Evolutionary conservation across 2,329 filamentous ascomycete genomes (phyloP), one percentile per base, ranked within the genome.

Genomic region (Colletotrichum siamense): DNA sequence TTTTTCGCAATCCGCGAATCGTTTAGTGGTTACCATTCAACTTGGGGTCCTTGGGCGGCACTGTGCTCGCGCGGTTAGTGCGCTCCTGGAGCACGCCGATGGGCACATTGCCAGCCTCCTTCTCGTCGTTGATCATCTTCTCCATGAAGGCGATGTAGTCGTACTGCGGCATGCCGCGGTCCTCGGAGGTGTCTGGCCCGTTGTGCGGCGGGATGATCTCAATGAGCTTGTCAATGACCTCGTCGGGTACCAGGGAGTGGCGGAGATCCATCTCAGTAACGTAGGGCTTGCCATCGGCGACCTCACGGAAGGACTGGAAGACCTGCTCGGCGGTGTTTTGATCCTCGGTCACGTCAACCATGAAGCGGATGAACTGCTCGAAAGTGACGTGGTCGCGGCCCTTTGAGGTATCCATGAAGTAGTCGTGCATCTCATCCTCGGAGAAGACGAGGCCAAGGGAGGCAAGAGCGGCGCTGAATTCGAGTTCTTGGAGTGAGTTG

Each of bases 131-230:
- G 77, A 96, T 95, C 86, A 97, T 89, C 82, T 94, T 94, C 85
- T 98, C 94, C 97, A 99, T 99, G 84, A 99, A 99, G 78, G 92
- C 93, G 79, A 99, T 96, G 87, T 99, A 99, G 86, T 99, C 97
- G 84, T 94, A 99, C 85, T 99, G 98, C 49, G 94, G 92, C 82
- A 95, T 86, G 68, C 96, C 94, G 71, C 96, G 90, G 84, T 99
- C 97, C 82, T 95, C 93, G 73, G 95, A 92, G 85, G 96, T 90
- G 84, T 98, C 96, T 4, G 96, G 95, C 0, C 96, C 97, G 67
- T 89, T 91, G 84, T 98, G 96, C 69, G 88, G 83, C 1, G 97
- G 97, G 91, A 99, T 98, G 68, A 95, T 95, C 81, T 95, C 91
- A 69, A 97, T 90, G 64, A 99, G 90, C 84, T 98, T 95, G 78